Evolutionary conservation across 1,284 basidiomycete genomes (phyloP), one percentile per base, ranked within the genome.

Genomic region (Boletellus deceptivus): DNA sequence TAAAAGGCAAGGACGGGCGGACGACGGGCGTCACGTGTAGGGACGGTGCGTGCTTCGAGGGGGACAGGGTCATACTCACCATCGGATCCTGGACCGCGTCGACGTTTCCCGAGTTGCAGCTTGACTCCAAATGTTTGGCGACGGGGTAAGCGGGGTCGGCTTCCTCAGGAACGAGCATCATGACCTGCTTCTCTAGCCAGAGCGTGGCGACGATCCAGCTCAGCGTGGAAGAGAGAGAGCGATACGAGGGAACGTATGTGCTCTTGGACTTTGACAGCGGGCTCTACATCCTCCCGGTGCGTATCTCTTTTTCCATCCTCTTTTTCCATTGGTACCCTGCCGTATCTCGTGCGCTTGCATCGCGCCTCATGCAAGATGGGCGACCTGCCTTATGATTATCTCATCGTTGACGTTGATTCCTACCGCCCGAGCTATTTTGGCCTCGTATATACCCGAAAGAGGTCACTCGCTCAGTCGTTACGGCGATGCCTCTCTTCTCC

Each of bases 1-100:
- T 77, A 43, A 73, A 71, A 46, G 41, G 65, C 24, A 43, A 36
- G 17, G 29, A 27, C 34, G 76, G 73, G 4, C 67, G 65, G 53
- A 83, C 86, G 3, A 71, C 60, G 2, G 89, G 89, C 0, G 89
- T 92, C 3, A 67, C 69, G 33, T 85, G 89, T 54, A 68, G 69
- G 18, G 82, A 85, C 62, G 90, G 86, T 1, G 76, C 77, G 20
- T 59, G 61, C 11, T 79, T 82, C 55, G 59, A 71, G 16, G 86
- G 82, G 0, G 75, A 82, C 36, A 56, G 79, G 27, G 75, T 89
- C 6, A 72, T 93, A 22, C 64, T 93, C 31, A 82, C 89, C 13
- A 74, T 83, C 7, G 91, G 91, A 22, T 82, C 90, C 6, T 93
- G 93, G 94, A 91, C 92, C 0, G 80, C 86, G 3, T 86, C 88